These are phyloP conservation scores for Fusarium sp. DNA, from an alignment of 2,329 filamentous ascomycete species.

Conservation along the genomic window DNA sequence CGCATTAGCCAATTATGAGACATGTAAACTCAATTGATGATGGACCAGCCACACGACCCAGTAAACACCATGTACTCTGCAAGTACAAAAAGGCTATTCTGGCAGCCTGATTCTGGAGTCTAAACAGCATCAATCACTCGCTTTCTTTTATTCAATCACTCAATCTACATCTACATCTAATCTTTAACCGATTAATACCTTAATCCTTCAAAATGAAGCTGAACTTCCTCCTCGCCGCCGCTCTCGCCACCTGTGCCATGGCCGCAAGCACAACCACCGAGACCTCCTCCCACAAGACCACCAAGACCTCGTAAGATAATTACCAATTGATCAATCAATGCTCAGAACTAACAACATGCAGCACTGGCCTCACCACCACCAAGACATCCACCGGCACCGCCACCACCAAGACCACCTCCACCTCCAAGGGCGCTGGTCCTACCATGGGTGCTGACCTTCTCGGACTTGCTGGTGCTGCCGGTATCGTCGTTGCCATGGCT, in stretches of 20 bases:
- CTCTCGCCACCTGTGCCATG: slow-evolving; percentile 6
- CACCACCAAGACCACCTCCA: neutral
- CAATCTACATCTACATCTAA: no score
- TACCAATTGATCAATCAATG: neutral
- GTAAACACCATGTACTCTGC: neutral
- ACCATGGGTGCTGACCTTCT: slow-evolving; percentile 20
- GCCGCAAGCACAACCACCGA: slow-evolving; percentile 19
- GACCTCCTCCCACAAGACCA: neutral
- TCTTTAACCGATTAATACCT: neutral
- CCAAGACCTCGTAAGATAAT: neutral
- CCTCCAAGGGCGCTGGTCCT: slow-evolving; percentile 22
- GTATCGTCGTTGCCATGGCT: slow-evolving; percentile 26
- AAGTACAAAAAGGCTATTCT: slow-evolving; percentile 9
- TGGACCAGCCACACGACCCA: no score
- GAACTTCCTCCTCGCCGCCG: slow-evolving; percentile 19
- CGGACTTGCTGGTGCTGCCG: slow-evolving; percentile 21
- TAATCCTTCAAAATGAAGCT: slow-evolving; percentile 24
- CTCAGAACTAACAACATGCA: neutral
- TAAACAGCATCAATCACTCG: neutral
- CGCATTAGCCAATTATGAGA: slow-evolving; percentile 15
- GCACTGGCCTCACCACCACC: slow-evolving; percentile 1
- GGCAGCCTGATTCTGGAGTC: neutral
- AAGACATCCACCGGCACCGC: slow-evolving; percentile 1
- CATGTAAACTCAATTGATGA: neutral
- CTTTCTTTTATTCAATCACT: slow-evolving; percentile 1